Percentiles rank a stretch among this genome's conserved stretches.
phyloP scores from a whole-genome alignment of 169 alveolate species.

The Perkinsus chesapeaki region DNA sequence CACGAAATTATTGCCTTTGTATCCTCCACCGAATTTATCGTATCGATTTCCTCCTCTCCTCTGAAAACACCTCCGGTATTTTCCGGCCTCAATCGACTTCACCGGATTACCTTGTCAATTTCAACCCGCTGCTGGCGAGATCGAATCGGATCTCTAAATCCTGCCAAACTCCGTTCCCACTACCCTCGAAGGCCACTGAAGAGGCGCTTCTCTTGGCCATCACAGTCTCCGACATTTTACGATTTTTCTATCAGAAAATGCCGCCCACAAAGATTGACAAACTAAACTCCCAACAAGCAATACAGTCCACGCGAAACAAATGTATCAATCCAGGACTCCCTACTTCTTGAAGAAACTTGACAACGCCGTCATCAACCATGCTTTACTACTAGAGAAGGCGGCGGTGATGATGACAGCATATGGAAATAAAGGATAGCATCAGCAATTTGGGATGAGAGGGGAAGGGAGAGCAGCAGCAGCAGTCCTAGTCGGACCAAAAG shows the following conservation, averaged over 20 bases:
- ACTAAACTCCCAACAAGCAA: not conserved
- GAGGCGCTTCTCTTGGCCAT: too few relatives aligned
- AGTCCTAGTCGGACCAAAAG: not conserved
- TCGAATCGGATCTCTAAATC: constrained; percentile 23
- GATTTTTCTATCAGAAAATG: too few relatives aligned
- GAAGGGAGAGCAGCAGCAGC: not conserved
- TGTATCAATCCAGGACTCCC: not conserved
- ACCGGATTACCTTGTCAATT: constrained; percentile 19
- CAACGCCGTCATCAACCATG: not conserved
- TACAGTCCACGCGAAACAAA: not conserved
- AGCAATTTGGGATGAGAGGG: too few relatives aligned
- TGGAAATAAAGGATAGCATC: too few relatives aligned
- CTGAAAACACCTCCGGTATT: constrained; percentile 14
- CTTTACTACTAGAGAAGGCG: not conserved
- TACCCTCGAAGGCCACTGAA: too few relatives aligned
- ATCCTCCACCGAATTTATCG: constrained; percentile 59
- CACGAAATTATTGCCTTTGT: constrained; percentile 8
- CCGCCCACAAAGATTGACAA: not conserved
- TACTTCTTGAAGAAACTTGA: not conserved
- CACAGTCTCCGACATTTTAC: too few relatives aligned
- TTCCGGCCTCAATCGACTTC: not conserved
- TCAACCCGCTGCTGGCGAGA: constrained; percentile 13
- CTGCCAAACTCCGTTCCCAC: constrained; percentile 9
- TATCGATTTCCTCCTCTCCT: constrained; percentile 50
- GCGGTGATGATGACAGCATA: not conserved